These are phyloP conservation scores for Zoysia japonica DNA, from an alignment of 176 grass and related monocot genomes.

Conservation along the genomic window DNA sequence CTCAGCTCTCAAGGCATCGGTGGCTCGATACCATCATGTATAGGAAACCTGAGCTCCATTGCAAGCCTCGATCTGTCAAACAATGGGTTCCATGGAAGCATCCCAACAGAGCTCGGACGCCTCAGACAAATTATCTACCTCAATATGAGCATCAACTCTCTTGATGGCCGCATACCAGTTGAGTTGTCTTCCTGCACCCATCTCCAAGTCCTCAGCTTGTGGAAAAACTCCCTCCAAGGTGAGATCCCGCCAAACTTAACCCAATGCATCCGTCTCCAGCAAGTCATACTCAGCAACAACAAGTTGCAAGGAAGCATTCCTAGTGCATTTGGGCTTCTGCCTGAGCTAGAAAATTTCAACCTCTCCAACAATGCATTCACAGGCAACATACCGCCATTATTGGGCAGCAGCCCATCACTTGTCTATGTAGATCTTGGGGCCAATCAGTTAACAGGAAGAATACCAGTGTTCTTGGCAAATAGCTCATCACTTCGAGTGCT, in stretches of 20 bases:
- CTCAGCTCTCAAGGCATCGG: constrained; percentile 34
- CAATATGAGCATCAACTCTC: constrained; percentile 54
- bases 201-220: constrained; percentile 37
- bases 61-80: constrained; percentile 35
- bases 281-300: constrained; percentile 35
- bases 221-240: constrained; percentile 40
- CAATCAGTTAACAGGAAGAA: constrained; percentile 45
- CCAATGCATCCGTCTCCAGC: constrained; percentile 41
- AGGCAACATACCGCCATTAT: constrained; percentile 38
- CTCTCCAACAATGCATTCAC: constrained; percentile 38
- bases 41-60: constrained; percentile 54
- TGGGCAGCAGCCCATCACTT: constrained; percentile 51
- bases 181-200: constrained; percentile 33
- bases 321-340: constrained; percentile 15
- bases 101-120: constrained; percentile 47
- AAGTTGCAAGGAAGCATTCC: constrained; percentile 43
- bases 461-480: constrained; percentile 47
- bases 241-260: constrained; percentile 46
- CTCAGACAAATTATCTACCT: constrained; percentile 40
- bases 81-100: constrained; percentile 46
- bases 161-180: constrained; percentile 40
- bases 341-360: constrained; percentile 23
- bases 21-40: constrained; percentile 42
- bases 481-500: constrained; percentile 38
- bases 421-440: constrained; percentile 19